Base-by-base conservation (phyloP, 306 rosid species). In the Hylodesmum podocarpum region DNA sequence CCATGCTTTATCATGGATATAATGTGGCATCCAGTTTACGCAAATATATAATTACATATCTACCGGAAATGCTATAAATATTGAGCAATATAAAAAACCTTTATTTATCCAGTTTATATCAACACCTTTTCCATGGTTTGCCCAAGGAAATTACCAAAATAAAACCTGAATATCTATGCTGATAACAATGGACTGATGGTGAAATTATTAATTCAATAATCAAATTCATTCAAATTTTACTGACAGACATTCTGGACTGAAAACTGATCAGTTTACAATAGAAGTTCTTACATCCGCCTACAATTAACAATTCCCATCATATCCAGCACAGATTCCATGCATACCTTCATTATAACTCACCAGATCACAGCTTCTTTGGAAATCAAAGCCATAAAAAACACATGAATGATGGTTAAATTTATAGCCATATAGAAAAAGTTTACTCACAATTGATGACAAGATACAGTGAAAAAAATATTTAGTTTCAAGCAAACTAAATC, bases 121-220 rank as follows among this genome's bases (percentile, higher is more conserved):
- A 70, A 70, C 39, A 53, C 54, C 40, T 49, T 63, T 44, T 67
- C 34, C 37, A 47, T 34, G 18, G 70, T 72, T 57, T 24, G 29
- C 31, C 37, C 39, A 49, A 29, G 34, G 61, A 28, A 69, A 25
- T 25, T 58, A 34, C 50, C 24, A 58, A 57, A 58, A 76, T 29
- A 46, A 82, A 76, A 76, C 59, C 64, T 69, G 72, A 69, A 49
- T 43, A 81, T 28, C 59, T 29, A 61, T 59, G 51, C 55, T 49
- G 29, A 16, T 36, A 5, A 13, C 63, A 41, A 29, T 63, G 61
- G 47, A 64, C 24, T 16, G 70, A 15, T 43, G 33, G 63, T 39
- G 65, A 82, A 18, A 63, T 71, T 65, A 44, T 27, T 46, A 55
- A 51, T 22, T 77, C 57, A 41, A 31, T 15, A 22, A 22, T 21